Evolutionary conservation across 352 stramenopile species (phyloP).

Genomic region (Phytophthora fragariae): DNA sequence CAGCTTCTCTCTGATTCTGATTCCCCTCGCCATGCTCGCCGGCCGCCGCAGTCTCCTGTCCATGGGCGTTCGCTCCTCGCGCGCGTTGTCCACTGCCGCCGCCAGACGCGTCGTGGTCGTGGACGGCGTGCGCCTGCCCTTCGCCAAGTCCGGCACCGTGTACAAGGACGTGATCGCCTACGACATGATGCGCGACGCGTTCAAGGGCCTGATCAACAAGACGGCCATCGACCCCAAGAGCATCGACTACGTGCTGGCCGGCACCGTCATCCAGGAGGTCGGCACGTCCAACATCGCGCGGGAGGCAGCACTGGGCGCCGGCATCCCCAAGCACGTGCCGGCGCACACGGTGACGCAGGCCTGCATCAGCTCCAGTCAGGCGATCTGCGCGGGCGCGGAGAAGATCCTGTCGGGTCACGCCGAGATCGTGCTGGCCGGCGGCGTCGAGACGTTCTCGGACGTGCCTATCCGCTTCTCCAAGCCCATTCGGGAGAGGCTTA

Average conservation of each 20-base stretch:
- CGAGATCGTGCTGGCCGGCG: conserved; percentile 96
- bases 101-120: conserved; percentile 92
- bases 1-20: not conserved
- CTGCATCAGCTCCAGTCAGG: conserved; percentile 97
- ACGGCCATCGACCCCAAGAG: conserved; percentile 94
- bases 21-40: conserved; percentile 33
- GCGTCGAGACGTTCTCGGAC: conserved; percentile 97
- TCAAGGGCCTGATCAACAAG: conserved; percentile 96
- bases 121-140: conserved; percentile 95
- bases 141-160: conserved; percentile 94
- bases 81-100: conserved; percentile 35
- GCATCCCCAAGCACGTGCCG: conserved; percentile 94
- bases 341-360: conserved; percentile 97
- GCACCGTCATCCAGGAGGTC: conserved; percentile 98
- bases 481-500: conserved; percentile 82
- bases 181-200: conserved; percentile 96
- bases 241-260: conserved; percentile 97
- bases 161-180: conserved; percentile 98
- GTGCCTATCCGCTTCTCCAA: conserved; percentile 97
- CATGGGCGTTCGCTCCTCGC: conserved; percentile 40
- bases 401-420: conserved; percentile 97
- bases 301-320: conserved; percentile 95
- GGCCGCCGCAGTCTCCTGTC: conserved; percentile 26
- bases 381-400: conserved; percentile 93
- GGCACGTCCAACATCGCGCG: conserved; percentile 98